Evolutionary conservation across 805 yeast species (phyloP), one percentile per base, ranked within the genome.

Genomic region (Lipomyces sp.): DNA sequence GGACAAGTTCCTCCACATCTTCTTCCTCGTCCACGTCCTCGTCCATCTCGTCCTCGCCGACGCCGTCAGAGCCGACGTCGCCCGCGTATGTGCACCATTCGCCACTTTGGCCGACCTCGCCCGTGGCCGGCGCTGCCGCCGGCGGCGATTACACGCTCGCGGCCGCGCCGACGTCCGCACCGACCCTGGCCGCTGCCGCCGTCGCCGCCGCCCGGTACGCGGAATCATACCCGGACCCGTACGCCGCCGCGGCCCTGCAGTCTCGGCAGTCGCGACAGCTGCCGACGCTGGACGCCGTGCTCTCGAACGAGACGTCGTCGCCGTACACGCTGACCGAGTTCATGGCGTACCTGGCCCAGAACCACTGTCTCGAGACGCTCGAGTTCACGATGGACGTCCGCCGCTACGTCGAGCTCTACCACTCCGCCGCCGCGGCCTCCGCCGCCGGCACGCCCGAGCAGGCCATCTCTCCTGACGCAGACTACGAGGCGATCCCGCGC

Each of bases 281-380:
- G 47, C 68, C 68, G 23, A 36, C 65, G 24, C 58, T 66, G n/a
- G 63, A 60, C 39, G 65, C 59, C 10, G 66, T 66, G 19, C 48
- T 66, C 28, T 42, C 47, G 7, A 58, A 63, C 41, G 48, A 38
- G 14, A 53, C 66, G 2, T 41, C 39, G 14, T 41, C 59, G 10
- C 70, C 70, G 22, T 68, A 54, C 59, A 49, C 64, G 31, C 48
- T 65, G 36, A 32, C 60, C 22, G 63, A 59, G 23, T 68, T 67
- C 47, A 52, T 59, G 35, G 60, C 57, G 10, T 67, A 49, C 39
- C 51, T 67, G 22, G 55, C 59, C n/a, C 63, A 62, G 35, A 59
- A 63, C 32, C 67, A 64, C 48, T 66, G 69, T 26, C 52, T 54
- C 29, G 71, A 67, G 53, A 55, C 60, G 2, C 61, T 67, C 26